These are phyloP conservation scores for Naganishia randhawae DNA, from an alignment of 768 basidiomycete species.

Conservation along the genomic window DNA sequence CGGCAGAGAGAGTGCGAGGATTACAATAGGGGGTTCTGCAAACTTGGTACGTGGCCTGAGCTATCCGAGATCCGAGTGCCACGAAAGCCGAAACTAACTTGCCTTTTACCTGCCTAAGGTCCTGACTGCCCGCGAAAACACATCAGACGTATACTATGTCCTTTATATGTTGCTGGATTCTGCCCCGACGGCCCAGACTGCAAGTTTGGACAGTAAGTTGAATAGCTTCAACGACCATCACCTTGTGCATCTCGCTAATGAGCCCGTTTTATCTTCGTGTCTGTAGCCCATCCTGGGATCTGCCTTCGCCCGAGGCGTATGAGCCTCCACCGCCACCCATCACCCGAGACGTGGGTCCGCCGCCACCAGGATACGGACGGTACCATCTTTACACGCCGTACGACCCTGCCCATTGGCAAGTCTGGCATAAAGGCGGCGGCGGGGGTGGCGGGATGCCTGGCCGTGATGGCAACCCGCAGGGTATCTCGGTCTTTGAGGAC, in stretches of 20 bases:
- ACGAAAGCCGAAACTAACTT: neutral
- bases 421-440: constrained; percentile 30
- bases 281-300: constrained; percentile 68
- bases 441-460: constrained; percentile 27
- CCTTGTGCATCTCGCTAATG: constrained; percentile 11
- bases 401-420: constrained; percentile 48
- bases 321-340: constrained; percentile 70
- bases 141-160: constrained; percentile 83
- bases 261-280: neutral
- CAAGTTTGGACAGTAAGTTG: constrained; percentile 79
- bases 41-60: constrained; percentile 62
- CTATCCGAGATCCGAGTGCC: neutral
- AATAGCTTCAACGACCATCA: constrained; percentile 28
- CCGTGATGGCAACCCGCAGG: constrained; percentile 25
- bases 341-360: constrained; percentile 71
- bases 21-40: constrained; percentile 93
- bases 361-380: constrained; percentile 85
- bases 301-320: constrained; percentile 69
- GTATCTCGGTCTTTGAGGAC: constrained; percentile 17
- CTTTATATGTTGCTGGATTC: constrained; percentile 84
- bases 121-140: constrained; percentile 87
- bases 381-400: constrained; percentile 51
- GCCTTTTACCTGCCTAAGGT: constrained; percentile 55
- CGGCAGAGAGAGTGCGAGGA: constrained; percentile 94
- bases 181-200: constrained; percentile 88